A percentile compares a stretch with the other conserved stretches of the same genome.
These are phyloP conservation scores for Yamadazyma paraphyllophila DNA, from an alignment of 805 yeast genomes.

Conservation along the genomic window DNA sequence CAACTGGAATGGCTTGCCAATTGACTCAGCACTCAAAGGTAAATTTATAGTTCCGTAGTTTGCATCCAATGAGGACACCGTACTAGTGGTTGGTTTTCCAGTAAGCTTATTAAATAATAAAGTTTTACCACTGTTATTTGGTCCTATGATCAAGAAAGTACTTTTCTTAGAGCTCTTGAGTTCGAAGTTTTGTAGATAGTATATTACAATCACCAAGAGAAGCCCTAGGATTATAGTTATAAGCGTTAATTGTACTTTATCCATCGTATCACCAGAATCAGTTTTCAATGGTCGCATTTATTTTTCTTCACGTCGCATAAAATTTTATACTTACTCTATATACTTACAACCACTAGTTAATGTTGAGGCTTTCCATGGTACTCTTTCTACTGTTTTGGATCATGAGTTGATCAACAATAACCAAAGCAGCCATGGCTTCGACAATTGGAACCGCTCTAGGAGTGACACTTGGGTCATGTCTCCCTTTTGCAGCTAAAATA, in stretches of 20 bases:
- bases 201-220: slow-evolving; percentile 21
- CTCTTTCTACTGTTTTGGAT: slow-evolving; percentile 81
- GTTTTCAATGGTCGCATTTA: neutral
- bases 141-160: slow-evolving; percentile 63
- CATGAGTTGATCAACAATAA: slow-evolving; percentile 79
- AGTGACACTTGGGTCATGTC: slow-evolving; percentile 98
- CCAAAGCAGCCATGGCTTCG: slow-evolving; percentile 97
- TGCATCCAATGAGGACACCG: slow-evolving; percentile 41
- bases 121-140: slow-evolving; percentile 67
- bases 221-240: slow-evolving; percentile 28
- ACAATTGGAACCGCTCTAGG: slow-evolving; percentile 99
- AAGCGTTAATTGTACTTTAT: slow-evolving; percentile 24
- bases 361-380: slow-evolving; percentile 10
- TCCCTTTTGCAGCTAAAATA: slow-evolving; percentile 89
- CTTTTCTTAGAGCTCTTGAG: slow-evolving; percentile 33
- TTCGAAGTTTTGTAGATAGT: slow-evolving; percentile 23
- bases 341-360: neutral
- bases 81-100: slow-evolving; percentile 16
- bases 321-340: neutral
- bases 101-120: slow-evolving; percentile 42
- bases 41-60: slow-evolving; percentile 27
- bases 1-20: slow-evolving; percentile 45
- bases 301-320: neutral
- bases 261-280: slow-evolving; percentile 19
- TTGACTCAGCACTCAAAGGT: slow-evolving; percentile 34